A percentile compares a stretch with the other conserved stretches of the same genome.
Evolutionary conservation across 2,329 filamentous ascomycete genomes (phyloP).

Genomic region (Neoascochyta sp.): DNA sequence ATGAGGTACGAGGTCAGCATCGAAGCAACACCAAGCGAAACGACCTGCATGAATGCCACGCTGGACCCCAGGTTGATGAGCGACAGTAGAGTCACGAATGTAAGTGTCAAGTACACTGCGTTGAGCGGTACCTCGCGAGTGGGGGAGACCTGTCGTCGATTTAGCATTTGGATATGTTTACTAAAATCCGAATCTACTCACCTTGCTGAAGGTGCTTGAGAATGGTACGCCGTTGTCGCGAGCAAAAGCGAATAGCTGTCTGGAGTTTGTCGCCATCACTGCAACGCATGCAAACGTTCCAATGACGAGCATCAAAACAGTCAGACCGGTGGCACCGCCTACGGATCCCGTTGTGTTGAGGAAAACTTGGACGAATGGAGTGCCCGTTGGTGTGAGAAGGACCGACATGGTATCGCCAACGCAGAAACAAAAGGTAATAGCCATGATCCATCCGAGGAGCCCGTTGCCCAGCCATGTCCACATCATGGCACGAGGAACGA

Average conservation of each 20-base stretch:
- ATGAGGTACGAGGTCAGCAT: constrained; percentile 29
- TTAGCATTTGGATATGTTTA: no score
- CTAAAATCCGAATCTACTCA: constrained; percentile 1
- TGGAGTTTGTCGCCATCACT: constrained; percentile 20
- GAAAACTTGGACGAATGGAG: constrained; percentile 24
- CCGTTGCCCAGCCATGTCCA: constrained; percentile 37
- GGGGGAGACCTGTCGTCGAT: constrained; percentile 12
- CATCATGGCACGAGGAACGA: constrained; percentile 39
- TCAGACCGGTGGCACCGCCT: constrained; percentile 16
- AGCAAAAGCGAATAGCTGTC: constrained; percentile 29
- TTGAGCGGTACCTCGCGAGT: constrained; percentile 22
- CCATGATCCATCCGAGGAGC: constrained; percentile 33
- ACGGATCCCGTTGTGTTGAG: constrained; percentile 17
- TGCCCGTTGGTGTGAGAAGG: constrained; percentile 13
- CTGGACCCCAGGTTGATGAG: constrained; percentile 29
- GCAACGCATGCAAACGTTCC: constrained; percentile 17
- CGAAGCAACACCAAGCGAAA: constrained; percentile 11
- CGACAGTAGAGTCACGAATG: constrained; percentile 18
- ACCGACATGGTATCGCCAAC: constrained; percentile 9
- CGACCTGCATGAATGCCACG: constrained; percentile 19
- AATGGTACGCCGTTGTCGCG: constrained; percentile 26
- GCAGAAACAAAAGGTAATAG: constrained; percentile 14
- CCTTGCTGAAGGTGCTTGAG: constrained; percentile 21
- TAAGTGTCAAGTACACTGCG: constrained; percentile 16
- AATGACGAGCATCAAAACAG: constrained; percentile 20